Conservation (phyloP, 805 yeast genomes). For the Naumovozyma baii region DNA sequence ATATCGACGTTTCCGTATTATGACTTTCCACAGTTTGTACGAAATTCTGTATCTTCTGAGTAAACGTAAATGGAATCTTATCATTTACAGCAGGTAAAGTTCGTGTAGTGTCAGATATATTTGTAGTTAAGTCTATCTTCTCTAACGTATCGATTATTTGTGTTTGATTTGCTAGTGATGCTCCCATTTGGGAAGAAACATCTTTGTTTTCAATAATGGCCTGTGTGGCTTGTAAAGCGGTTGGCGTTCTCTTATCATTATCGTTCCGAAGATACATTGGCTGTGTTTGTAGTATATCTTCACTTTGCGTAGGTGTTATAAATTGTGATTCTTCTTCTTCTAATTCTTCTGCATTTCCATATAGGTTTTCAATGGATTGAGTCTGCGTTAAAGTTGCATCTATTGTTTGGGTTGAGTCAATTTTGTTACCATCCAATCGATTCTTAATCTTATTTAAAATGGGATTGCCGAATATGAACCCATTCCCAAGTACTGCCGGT, state of each 20-base stretch:
- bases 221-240: too few relatives aligned
- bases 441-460: constrained; percentile 15
- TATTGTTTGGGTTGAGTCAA: too few relatives aligned
- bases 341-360: constrained; percentile 20
- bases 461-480: constrained; percentile 20
- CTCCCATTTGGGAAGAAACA: too few relatives aligned
- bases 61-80: background rate
- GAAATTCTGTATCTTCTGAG: background rate
- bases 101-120: too few relatives aligned
- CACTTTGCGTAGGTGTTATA: too few relatives aligned
- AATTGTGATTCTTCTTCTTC: constrained; percentile 7
- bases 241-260: too few relatives aligned
- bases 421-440: constrained; percentile 12
- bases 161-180: too few relatives aligned
- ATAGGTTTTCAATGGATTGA: constrained; percentile 14
- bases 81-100: too few relatives aligned
- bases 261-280: too few relatives aligned
- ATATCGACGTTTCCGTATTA: background rate
- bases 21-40: background rate
- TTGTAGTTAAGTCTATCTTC: too few relatives aligned
- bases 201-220: too few relatives aligned
- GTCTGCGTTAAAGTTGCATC: constrained; percentile 2
- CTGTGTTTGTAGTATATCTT: background rate
- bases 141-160: too few relatives aligned
- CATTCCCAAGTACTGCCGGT: constrained; percentile 10